Evolutionary conservation across 2,329 filamentous ascomycete species (phyloP), one percentile per base, ranked within the genome.

Genomic region (Ciborinia camelliae): DNA sequence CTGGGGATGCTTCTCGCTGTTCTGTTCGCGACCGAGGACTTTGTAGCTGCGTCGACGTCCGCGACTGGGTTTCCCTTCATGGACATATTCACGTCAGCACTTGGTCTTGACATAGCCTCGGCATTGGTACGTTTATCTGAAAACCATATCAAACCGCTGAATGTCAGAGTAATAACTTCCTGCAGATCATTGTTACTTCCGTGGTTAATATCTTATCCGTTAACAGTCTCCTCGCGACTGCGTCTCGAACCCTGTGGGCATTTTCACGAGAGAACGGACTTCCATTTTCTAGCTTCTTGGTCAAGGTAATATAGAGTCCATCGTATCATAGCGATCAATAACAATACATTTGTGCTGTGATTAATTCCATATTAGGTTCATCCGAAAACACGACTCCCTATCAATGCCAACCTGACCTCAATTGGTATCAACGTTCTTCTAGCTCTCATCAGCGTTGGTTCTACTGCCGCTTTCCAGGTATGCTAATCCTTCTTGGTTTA

Each of bases 1-100:
- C 35, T 65, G 18, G 43, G 28, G 5, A 65, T 65, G 20, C 41
- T 65, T 15, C 48, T 65, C 43, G 58, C 64, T 4, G n/a, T 65
- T 18, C 43, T 65, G 4, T 65, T 62, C 28, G 50, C 30, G 12
- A 62, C 58, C 18, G n/a, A 15, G 14, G 30, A 57, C n/a, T 14
- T 50, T 20, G 39, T 48, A 7, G 28, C 18, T 4, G 39, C 23
- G 14, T 10, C 28, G 4, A 23, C 23, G 3, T 30, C n/a, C 2
- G 43, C 14, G 5, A 59, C 55, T 15, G 41, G 41, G 12, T 59
- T 59, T 37, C 55, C 55, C 8, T 47, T 59, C 26, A 30, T 59
- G 3, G 55, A 35, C 7, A 59, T 59, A 5, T 59, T 48, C 23
- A 10, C 4, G 9, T 48, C 18, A 4, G 55, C 55, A 48, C 4